Evolutionary conservation across 805 yeast species (phyloP).

Genomic region (Candida ulmi): DNA sequence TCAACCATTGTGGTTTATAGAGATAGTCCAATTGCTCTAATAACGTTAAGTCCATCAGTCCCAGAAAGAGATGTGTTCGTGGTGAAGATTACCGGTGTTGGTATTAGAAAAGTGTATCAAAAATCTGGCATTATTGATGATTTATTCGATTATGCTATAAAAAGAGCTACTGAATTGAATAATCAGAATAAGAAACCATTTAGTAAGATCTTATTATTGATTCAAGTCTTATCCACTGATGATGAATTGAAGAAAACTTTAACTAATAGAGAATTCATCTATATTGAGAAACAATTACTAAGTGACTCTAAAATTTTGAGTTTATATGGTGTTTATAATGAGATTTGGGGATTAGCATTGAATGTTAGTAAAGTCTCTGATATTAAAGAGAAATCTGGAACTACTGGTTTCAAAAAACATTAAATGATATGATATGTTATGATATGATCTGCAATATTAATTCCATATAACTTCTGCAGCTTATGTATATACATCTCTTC

Average conservation of each 20-base stretch:
- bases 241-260: constrained; percentile 30
- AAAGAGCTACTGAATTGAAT: constrained; percentile 39
- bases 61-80: constrained; percentile 37
- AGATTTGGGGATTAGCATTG: constrained; percentile 21
- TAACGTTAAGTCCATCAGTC: constrained; percentile 37
- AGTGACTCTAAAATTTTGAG: constrained; percentile 11
- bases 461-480: too few species aligned
- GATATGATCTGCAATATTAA: too few species aligned
- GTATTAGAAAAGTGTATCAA: constrained; percentile 63
- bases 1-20: constrained; percentile 57
- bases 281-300: constrained; percentile 21
- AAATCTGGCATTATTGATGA: constrained; percentile 60
- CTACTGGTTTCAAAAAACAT: constrained; percentile 16
- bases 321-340: constrained; percentile 13
- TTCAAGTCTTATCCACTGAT: constrained; percentile 53
- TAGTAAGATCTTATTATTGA: constrained; percentile 30
- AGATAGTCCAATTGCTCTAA: constrained; percentile 65
- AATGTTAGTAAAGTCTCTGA: constrained; percentile 15
- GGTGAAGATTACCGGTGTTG: constrained; percentile 51
- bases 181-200: constrained; percentile 20
- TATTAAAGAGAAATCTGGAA: constrained; percentile 13
- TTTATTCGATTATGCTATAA: constrained; percentile 54
- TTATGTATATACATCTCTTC: not conserved
- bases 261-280: constrained; percentile 37
- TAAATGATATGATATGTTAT: too few species aligned